Evolutionary conservation across 129 eudicot genomes (phyloP).

Genomic region (Sambucus nigra): DNA sequence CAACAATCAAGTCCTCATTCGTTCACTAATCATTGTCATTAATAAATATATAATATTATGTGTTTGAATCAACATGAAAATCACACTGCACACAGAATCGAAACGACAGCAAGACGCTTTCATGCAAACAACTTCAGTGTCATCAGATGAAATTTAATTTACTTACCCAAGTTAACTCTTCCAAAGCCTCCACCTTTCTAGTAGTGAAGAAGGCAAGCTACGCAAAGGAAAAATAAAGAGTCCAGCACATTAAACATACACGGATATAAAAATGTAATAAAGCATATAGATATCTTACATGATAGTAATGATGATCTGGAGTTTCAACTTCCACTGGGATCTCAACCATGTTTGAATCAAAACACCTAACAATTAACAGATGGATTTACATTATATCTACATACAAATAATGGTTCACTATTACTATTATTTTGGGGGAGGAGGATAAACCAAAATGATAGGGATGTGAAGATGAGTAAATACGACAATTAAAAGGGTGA

Average conservation of each 20-base stretch:
- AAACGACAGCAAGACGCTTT: neutral
- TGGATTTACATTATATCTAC: neutral
- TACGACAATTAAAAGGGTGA: neutral
- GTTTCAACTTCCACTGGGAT: conserved; percentile 92
- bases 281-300: conserved; percentile 35
- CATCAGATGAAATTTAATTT: neutral
- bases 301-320: conserved; percentile 91
- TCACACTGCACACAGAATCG: neutral
- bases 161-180: conserved; percentile 96
- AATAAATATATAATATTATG: too few species aligned
- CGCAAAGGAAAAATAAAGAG: conserved; percentile 17
- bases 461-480: neutral
- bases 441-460: neutral
- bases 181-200: conserved; percentile 76
- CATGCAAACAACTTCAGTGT: neutral
- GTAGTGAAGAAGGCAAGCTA: conserved; percentile 93
- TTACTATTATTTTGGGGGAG: neutral
- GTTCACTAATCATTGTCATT: too few species aligned
- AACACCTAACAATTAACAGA: conserved; percentile 43
- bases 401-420: neutral
- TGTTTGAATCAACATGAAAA: neutral
- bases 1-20: too few species aligned
- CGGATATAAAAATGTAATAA: neutral
- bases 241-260: neutral
- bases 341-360: conserved; percentile 73